These are phyloP conservation scores for Quercus lobata DNA, from an alignment of 331 rosid genomes.

Conservation along the genomic window DNA sequence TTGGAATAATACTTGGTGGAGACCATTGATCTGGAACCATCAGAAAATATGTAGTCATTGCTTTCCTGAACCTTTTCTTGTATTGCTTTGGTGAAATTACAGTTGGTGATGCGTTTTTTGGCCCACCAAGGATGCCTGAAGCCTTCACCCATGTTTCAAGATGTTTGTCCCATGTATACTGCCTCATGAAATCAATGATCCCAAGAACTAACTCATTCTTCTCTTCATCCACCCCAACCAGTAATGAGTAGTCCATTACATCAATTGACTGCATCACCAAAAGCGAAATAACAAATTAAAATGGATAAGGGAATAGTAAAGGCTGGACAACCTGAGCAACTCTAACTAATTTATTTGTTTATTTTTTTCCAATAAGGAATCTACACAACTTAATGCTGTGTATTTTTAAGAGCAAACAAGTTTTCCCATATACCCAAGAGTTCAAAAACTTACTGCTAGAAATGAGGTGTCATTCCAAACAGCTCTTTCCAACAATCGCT, in stretches of 20 bases:
- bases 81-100: constrained; percentile 90
- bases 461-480: constrained; percentile 99
- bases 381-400: neutral
- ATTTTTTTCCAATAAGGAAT: neutral
- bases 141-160: constrained; percentile 98
- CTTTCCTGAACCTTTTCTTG: constrained; percentile 98
- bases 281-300: neutral
- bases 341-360: neutral
- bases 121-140: constrained; percentile 91
- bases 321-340: neutral
- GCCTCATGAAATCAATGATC: constrained; percentile 96
- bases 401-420: neutral
- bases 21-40: constrained; percentile 99
- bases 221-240: constrained; percentile 95
- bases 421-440: neutral
- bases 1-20: constrained; percentile 46
- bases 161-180: constrained; percentile 99
- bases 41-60: constrained; percentile 91
- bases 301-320: neutral
- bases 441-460: constrained; percentile 73
- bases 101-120: constrained; percentile 81
- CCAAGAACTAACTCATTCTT: constrained; percentile 88
- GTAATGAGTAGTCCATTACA: constrained; percentile 93
- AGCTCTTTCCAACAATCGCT: constrained; percentile 81
- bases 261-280: constrained; percentile 63